Base-by-base conservation (phyloP, 2,329 filamentous ascomycete species). In the Helotiales sp. region DNA sequence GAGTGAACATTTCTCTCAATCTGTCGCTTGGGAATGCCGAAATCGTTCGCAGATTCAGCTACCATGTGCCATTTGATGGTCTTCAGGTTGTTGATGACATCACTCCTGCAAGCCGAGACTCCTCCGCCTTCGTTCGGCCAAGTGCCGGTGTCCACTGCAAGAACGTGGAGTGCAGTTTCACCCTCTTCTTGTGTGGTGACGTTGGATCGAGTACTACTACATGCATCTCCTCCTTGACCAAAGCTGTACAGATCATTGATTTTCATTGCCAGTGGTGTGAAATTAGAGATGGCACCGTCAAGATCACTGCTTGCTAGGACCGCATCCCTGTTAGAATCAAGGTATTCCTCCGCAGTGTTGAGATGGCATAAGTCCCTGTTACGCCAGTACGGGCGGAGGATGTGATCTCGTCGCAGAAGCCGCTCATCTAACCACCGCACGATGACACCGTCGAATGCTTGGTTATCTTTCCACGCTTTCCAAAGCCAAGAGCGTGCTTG, bases 61-160 rank as follows among this genome's bases (percentile, higher is more conserved):
- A 80, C 72, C 72, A 80, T 78, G 58, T 80, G 77, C 72, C 77
- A 79, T 60, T 76, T 77, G 61, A 80, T 78, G 0, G 75, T 76
- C 12, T 71, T 67, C 27, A 79, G 71, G 13, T 75, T 76, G 56
- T 80, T 79, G 60, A 80, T 75, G 67, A 80, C 74, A 63, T 80
- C 78, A 52, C 78, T 74, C 57, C 78, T 73, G 65, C 78, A 80
- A 31, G 76, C 76, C 42, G 77, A 79, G 12, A 80, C 78, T 66
- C 78, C 78, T 57, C 78, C 78, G 25, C 65, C 58, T 49, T 69
- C 67, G 47, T 68, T 69, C n/a, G 66, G 67, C 66, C 67, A 69
- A 10, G 66, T 69, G 5, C 65, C 66, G 24, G 65, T 67, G 60
- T 69, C 67, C 13, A 66, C 50, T 13, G 77, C 64, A 72, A 79